Evolutionary conservation across 78 protist species (phyloP), one percentile per base, ranked within the genome.

Genomic region (Dictyostelium firmibasis): DNA sequence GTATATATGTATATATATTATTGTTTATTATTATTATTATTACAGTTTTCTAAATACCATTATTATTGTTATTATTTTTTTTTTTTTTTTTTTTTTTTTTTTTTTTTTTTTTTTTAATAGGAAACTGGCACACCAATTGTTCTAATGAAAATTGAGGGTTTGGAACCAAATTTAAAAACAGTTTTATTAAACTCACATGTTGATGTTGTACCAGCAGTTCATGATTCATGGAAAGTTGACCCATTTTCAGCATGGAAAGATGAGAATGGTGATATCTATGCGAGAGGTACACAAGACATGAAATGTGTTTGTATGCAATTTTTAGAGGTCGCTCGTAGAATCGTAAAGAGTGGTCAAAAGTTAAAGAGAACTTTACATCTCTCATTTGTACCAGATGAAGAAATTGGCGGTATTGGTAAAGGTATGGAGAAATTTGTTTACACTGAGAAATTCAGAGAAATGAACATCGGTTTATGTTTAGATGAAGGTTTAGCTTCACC

Each of bases 201-300:
- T 10, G 99, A 96, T 84, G 98, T 97, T 31, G 99, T 98, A 77
- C 98, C 98, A 20, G 98, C 92, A 23, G 87, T 81, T 23, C 29
- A 3, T 9, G 98, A 94, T 29, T 36, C 41, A 27, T 92, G 99
- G 99, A 89, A 72, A 7, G 20, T 20, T 3, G 75, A 67, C 2
- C 97, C 97, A 86, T 96, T 75, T 25, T 96, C 23, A 14, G 97
- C 94, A 23, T n/a, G 7, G 77, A 77, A 85, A 29, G 85, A 35
- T 67, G 96, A 74, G 18, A 81, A 91, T 13, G 97, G 97, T 23
- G 2, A 81, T 44, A 97, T 97, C 29, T 91, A 57, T 77, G 98
- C 88, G 16, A 93, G 99, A 43, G 99, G 99, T 8, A 62, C 98
- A 8, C 99, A 98, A 81, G 99, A 98, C 82, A 98, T 98, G 99